Evolutionary conservation across 306 rosid species (phyloP).

Genomic region (Rubus parviflorus): DNA sequence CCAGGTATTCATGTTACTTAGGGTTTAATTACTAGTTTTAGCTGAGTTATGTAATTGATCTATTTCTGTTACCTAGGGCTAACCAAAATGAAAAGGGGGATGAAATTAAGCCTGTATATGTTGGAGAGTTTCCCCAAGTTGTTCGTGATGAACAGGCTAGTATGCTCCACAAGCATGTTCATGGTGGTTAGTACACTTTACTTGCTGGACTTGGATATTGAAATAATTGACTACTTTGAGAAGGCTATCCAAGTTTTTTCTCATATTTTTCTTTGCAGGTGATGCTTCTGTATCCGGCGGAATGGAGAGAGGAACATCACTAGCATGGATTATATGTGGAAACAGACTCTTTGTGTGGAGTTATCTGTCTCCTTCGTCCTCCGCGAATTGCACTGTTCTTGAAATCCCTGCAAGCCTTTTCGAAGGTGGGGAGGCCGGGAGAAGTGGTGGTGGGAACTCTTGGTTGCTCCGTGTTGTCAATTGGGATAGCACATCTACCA

Average conservation of each 20-base stretch:
- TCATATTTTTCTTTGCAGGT: conserved; percentile 42
- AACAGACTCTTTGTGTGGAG: conserved; percentile 75
- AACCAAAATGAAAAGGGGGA: conserved; percentile 57
- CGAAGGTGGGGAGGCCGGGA: conserved; percentile 39
- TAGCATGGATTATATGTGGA: conserved; percentile 83
- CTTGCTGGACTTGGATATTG: neutral
- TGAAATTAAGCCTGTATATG: conserved; percentile 71
- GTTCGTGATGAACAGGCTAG: conserved; percentile 71
- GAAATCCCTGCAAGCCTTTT: conserved; percentile 53
- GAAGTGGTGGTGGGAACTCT: conserved; percentile 40
- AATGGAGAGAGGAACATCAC: conserved; percentile 66
- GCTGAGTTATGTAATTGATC: neutral
- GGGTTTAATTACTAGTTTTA: neutral
- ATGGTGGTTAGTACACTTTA: conserved; percentile 52
- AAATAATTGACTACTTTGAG: neutral
- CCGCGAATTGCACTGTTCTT: conserved; percentile 62
- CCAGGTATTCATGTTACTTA: conserved; percentile 46
- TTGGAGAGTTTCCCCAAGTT: conserved; percentile 78
- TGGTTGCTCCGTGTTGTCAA: conserved; percentile 78
- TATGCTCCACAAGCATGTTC: conserved; percentile 51
- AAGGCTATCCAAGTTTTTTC: neutral
- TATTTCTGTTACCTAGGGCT: conserved; percentile 39
- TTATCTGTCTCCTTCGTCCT: conserved; percentile 57
- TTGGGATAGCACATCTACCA: conserved; percentile 47
- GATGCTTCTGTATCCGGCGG: conserved; percentile 63